Evolutionary conservation across 2,329 filamentous ascomycete species (phyloP), one percentile per base, ranked within the genome.

Genomic region (Colletotrichum sp.): DNA sequence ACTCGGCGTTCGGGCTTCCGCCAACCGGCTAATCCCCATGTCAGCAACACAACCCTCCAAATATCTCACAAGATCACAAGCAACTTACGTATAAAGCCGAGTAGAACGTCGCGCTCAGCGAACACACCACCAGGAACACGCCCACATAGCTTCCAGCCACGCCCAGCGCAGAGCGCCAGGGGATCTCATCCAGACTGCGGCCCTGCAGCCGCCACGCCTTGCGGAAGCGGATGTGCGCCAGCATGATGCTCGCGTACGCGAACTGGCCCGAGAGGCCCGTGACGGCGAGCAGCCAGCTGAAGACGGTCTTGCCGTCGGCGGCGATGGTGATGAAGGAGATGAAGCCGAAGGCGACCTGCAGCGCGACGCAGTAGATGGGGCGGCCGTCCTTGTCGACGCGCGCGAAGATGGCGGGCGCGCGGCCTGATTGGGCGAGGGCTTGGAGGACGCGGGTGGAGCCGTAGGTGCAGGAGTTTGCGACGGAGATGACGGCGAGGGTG

Each of bases 161-260:
- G 72, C 96, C 96, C 5, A 94, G 91, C 81, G 97, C 95, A 0
- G 95, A 95, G 34, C 86, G 88, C 87, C 96, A 98, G 6, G 96
- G 94, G 4, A 99, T 89, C 79, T 98, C 95, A 68, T 92, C 88
- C 34, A 96, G 86, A 18, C 87, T 89, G 82, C 93, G 93, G 60
- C 94, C 94, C 76, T 93, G 91, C 16, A 86, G 81, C 57, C 87
- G 88, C 95, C 95, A 98, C 16, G 93, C 95, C 30, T 87, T 86
- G 78, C 96, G 95, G 90, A 98, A 98, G 71, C 96, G 95, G 82
- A 98, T 98, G 85, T 98, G 96, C 24, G 64, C 64, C 4, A 66
- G 26, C 64, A 66, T 66, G 26, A 66, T 66, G 64, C 64, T 66
- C 36, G 44, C n/a, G 39, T 52, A 66, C 21, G 64, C 64, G 26